These are phyloP conservation scores for Aspergillus pseudoglaucus DNA, from an alignment of 2,329 filamentous ascomycete genomes.

Conservation along the genomic window DNA sequence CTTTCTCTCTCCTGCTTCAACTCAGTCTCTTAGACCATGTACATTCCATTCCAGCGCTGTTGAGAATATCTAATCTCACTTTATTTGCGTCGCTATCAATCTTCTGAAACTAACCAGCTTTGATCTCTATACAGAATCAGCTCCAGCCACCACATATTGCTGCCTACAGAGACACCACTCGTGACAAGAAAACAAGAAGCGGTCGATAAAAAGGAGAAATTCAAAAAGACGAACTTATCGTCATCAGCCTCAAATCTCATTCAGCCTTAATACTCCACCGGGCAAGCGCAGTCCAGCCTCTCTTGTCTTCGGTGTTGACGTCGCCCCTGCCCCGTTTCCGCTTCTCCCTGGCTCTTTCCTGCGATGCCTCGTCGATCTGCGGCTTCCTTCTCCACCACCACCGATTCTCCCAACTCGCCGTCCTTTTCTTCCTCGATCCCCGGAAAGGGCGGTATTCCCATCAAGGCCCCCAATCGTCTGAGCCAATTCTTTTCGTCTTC, in stretches of 20 bases:
- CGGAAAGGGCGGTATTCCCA: slow-evolving; percentile 49
- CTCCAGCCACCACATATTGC: too few relatives aligned
- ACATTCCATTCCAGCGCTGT: not conserved
- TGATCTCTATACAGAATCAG: not conserved
- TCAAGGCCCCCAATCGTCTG: slow-evolving; percentile 59
- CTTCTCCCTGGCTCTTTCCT: slow-evolving; percentile 22
- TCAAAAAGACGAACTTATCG: not conserved
- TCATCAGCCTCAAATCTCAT: not conserved
- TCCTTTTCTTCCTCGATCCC: slow-evolving; percentile 46
- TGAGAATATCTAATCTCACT: not conserved
- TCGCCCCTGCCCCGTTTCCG: slow-evolving; percentile 5
- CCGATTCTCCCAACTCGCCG: slow-evolving; percentile 44
- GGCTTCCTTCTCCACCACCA: slow-evolving; percentile 50
- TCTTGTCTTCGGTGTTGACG: not conserved
- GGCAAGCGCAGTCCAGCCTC: not conserved
- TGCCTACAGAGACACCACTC: too few relatives aligned
- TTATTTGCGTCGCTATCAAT: not conserved
- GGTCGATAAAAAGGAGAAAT: not conserved
- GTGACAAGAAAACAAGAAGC: not conserved
- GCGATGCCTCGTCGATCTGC: slow-evolving; percentile 59
- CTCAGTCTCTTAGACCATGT: not conserved
- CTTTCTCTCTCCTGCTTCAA: not conserved
- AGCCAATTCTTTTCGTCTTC: slow-evolving; percentile 76
- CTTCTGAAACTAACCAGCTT: too few relatives aligned
- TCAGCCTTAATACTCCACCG: not conserved